phyloP scores from a whole-genome alignment of 495 filamentous ascomycete species.

The Immersiella caudata region DNA sequence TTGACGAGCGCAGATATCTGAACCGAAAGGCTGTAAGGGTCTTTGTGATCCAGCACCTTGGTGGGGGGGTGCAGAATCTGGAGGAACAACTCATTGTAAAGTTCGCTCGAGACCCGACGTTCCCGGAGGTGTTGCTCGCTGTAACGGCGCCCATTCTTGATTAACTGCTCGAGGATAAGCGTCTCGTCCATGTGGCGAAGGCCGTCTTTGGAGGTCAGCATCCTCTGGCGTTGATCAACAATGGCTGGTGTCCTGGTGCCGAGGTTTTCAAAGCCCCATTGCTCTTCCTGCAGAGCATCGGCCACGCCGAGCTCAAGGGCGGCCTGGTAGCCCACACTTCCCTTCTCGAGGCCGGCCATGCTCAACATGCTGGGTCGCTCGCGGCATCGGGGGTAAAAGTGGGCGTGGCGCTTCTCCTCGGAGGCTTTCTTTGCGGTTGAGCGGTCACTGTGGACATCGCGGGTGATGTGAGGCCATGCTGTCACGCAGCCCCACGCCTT shows the following conservation, averaged over 20 bases:
- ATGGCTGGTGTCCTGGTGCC: conserved; percentile 46
- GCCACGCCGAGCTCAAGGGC: conserved; percentile 70
- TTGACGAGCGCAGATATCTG: conserved; percentile 61
- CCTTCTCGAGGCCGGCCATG: conserved; percentile 70
- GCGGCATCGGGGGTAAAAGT: conserved; percentile 61
- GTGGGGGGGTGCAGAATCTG: conserved; percentile 61
- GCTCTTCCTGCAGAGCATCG: conserved; percentile 60
- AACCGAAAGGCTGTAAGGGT: conserved; percentile 62
- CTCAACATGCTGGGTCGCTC: conserved; percentile 75
- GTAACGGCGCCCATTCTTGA: conserved; percentile 52
- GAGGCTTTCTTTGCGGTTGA: conserved; percentile 37
- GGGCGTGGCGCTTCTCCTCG: conserved; percentile 50
- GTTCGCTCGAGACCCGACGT: conserved; percentile 46
- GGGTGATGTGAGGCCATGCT: conserved; percentile 53
- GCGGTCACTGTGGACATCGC: conserved; percentile 46
- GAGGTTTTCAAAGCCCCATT: conserved; percentile 51
- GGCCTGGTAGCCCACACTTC: conserved; percentile 73
- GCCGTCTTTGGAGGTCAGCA: conserved; percentile 52
- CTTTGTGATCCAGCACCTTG: conserved; percentile 56
- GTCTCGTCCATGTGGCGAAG: conserved; percentile 56
- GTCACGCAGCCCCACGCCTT: conserved; percentile 58
- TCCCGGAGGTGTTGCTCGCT: conserved; percentile 41
- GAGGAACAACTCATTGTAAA: conserved; percentile 64
- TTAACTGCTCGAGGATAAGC: conserved; percentile 54
- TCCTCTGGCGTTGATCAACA: conserved; percentile 52